Conservation (phyloP, 129 eudicot genomes). For the Ambrosia artemisiifolia region DNA sequence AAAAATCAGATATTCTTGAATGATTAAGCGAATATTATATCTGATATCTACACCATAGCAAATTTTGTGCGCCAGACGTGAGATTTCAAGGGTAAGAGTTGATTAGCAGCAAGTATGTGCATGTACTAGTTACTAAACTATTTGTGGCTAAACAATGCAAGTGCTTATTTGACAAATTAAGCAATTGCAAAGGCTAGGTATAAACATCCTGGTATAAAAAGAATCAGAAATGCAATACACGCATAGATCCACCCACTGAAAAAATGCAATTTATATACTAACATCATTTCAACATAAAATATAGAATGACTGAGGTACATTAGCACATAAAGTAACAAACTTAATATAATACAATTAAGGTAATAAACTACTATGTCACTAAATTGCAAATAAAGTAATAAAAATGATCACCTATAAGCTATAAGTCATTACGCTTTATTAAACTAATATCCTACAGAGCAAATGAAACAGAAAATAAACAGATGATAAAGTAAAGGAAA, state of each 20-base stretch:
- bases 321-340: slow-evolving; percentile 8
- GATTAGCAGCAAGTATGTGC: neutral
- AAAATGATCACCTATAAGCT: neutral
- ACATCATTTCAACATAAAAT: neutral
- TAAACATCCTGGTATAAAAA: slow-evolving; percentile 1
- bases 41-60: neutral
- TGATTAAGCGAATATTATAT: neutral
- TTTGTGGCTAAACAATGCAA: neutral
- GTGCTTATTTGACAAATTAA: neutral
- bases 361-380: neutral
- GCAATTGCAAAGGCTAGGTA: slow-evolving; percentile 1
- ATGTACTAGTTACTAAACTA: neutral
- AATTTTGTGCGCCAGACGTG: neutral
- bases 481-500: neutral
- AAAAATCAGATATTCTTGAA: neutral
- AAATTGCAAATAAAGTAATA: neutral
- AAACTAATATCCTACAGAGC: neutral
- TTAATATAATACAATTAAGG: neutral
- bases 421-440: neutral
- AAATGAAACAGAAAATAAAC: neutral
- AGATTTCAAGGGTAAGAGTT: neutral
- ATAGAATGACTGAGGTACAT: neutral
- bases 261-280: neutral
- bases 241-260: neutral
- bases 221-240: neutral